phyloP scores from a whole-genome alignment of 768 basidiomycete species.

The Pilatotrama ljubarskyi region DNA sequence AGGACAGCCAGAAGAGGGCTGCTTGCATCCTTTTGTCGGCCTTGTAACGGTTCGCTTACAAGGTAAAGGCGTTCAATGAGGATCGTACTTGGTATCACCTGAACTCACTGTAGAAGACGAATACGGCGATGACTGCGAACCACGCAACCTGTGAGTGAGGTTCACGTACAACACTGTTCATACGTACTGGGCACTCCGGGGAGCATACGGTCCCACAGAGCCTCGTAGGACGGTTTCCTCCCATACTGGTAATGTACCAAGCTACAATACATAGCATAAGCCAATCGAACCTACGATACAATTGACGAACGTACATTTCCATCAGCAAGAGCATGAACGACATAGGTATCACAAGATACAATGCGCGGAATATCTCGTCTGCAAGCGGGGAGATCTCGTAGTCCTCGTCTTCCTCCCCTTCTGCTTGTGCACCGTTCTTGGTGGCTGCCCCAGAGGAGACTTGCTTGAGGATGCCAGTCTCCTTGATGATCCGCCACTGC shows the following conservation, averaged over 20 bases:
- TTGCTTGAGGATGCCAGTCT: constrained; percentile 49
- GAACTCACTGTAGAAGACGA: constrained; percentile 73
- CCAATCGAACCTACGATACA: too few species aligned
- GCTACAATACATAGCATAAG: constrained; percentile 38
- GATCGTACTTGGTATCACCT: not conserved
- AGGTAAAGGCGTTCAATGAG: not conserved
- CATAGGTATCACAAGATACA: constrained; percentile 69
- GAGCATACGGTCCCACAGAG: constrained; percentile 56
- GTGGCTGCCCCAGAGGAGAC: not conserved
- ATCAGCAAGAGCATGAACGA: constrained; percentile 76
- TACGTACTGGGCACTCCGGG: constrained; percentile 73
- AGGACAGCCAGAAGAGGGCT: constrained; percentile 58
- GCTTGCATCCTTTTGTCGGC: constrained; percentile 51
- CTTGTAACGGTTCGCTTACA: constrained; percentile 69
- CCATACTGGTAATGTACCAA: constrained; percentile 80
- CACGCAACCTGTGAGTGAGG: not conserved
- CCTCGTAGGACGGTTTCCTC: constrained; percentile 49
- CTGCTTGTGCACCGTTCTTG: not conserved
- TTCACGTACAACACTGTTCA: not conserved
- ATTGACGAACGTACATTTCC: constrained; percentile 67
- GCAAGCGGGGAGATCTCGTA: constrained; percentile 46
- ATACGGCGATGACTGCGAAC: constrained; percentile 62
- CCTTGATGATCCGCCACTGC: constrained; percentile 73
- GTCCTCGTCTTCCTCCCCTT: constrained; percentile 23
- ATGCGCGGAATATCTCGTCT: constrained; percentile 71